Conservation (phyloP, 208 protist genomes). For the Dictyostelium gargantuum region DNA sequence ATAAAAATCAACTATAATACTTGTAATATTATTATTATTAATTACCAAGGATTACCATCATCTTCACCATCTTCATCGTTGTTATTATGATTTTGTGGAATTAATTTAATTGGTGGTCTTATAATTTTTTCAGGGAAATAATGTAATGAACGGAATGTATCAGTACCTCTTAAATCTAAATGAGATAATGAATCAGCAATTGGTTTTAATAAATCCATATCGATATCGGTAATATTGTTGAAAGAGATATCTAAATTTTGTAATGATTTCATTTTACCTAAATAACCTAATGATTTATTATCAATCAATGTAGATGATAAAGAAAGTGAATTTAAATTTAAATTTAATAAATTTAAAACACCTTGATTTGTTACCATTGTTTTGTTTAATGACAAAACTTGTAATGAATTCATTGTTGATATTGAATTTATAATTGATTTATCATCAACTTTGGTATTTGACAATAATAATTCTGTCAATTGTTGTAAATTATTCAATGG, state of each 20-base stretch:
- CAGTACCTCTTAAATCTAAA: conserved; percentile 19
- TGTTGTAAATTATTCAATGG: not conserved
- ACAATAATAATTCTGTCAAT: not conserved
- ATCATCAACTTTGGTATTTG: conserved; percentile 33
- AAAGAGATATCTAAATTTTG: not conserved
- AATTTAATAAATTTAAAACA: not conserved
- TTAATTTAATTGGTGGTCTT: not conserved
- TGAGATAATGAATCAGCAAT: not conserved
- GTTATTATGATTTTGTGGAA: not conserved
- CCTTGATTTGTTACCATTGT: not conserved
- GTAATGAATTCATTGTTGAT: not conserved
- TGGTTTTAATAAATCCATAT: not conserved
- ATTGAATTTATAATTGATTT: not conserved
- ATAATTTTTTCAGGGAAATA: not conserved
- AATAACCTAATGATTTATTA: not conserved
- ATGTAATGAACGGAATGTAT: not conserved
- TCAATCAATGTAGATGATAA: not conserved
- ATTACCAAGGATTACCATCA: not conserved
- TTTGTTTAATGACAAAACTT: conserved; percentile 26
- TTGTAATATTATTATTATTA: not conserved
- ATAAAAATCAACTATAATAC: not conserved
- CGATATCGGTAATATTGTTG: not conserved
- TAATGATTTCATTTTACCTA: not conserved
- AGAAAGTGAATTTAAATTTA: not conserved
- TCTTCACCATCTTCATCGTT: not conserved